Percentiles rank a stretch among this genome's conserved stretches.
Evolutionary conservation across 1,284 basidiomycete species (phyloP).

Genomic region (Ustilago curta): DNA sequence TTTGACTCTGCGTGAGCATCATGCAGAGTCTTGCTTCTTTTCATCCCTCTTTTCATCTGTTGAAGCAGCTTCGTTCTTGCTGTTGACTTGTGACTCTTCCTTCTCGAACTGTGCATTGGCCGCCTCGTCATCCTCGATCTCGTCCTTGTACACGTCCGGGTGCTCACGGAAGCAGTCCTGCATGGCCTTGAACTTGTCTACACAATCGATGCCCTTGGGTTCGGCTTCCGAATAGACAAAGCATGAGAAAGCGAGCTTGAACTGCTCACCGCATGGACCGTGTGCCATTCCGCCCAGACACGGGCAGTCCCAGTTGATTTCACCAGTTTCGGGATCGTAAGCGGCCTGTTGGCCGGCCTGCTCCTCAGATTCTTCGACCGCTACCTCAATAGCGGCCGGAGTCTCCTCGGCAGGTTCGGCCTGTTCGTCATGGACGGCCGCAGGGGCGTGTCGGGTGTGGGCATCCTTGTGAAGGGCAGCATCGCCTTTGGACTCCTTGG

Average conservation of each 20-base stretch:
- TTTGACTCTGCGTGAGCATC: conserved; percentile 9
- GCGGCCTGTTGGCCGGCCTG: conserved; percentile 70
- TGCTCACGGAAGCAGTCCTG: conserved; percentile 97
- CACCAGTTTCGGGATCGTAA: conserved; percentile 89
- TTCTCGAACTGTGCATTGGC: conserved; percentile 47
- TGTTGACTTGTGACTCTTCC: conserved; percentile 33
- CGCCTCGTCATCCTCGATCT: conserved; percentile 64
- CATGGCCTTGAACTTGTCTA: conserved; percentile 98
- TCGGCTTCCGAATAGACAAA: conserved; percentile 94
- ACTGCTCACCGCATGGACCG: conserved; percentile 93
- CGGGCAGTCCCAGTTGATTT: conserved; percentile 70
- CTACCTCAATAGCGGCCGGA: conserved; percentile 50
- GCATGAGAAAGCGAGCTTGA: conserved; percentile 96
- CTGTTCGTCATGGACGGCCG: conserved; percentile 19
- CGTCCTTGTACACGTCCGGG: conserved; percentile 93
- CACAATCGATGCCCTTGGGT: conserved; percentile 97
- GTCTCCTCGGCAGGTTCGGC: conserved; percentile 37
- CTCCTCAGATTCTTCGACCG: conserved; percentile 47
- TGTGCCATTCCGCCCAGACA: conserved; percentile 98
- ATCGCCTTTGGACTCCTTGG: conserved; percentile 38
- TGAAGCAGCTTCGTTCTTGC: neutral
- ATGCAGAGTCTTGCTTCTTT: conserved; percentile 15
- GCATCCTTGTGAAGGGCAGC: conserved; percentile 39
- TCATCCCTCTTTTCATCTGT: neutral
- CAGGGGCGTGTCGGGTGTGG: conserved; percentile 26